Base-by-base conservation (phyloP, 805 yeast species). In the Lipomyces oligophaga region DNA sequence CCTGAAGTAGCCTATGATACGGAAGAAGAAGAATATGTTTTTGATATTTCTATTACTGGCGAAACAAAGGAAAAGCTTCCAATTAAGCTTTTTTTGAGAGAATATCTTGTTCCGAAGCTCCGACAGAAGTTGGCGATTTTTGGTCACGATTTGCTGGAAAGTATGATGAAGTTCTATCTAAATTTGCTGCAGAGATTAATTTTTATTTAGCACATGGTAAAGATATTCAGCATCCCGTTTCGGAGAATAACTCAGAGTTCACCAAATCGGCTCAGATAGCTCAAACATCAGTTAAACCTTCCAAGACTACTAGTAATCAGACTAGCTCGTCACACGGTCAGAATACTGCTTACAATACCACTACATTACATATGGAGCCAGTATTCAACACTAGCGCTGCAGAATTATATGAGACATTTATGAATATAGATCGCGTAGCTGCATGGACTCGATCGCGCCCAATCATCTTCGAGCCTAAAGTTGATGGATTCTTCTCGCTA, bases 1-100 rank as follows among this genome's bases (percentile, higher is more conserved):
- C 99, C 98, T 4, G 98, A 93, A 65, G 75, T 93, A 49, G 90
- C 97, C 5, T 93, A 93, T 67, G 97, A 93, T 65, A 79, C 95
- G 7, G 93, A 83, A 43, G 75, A 69, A 21, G 89, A 83, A 51
- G 97, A 88, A 56, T 83, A 81, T 60, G 96, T 86, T 65, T 93
- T 90, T 63, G 83, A 82, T 41, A 74, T 88, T 42, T 73, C 83
- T 20, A 74, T 88, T 34, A 76, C 75, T 60, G 75, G 76, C 49
- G 83, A 80, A 52, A 69, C 71, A 20, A 63, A 61, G 11, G 67
- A 62, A 37, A 67, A 62, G 53, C 73, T 64, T 37, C 66, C 68
- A 19, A 80, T 78, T 43, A 78, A 77, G 59, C 67, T 38, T n/a
- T 60, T 73, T 22, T 69, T 81, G 43, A 77, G 85, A 49, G 65